Evolutionary conservation across 768 basidiomycete genomes (phyloP).

Genomic region (Candolleomyces aberdarensis): DNA sequence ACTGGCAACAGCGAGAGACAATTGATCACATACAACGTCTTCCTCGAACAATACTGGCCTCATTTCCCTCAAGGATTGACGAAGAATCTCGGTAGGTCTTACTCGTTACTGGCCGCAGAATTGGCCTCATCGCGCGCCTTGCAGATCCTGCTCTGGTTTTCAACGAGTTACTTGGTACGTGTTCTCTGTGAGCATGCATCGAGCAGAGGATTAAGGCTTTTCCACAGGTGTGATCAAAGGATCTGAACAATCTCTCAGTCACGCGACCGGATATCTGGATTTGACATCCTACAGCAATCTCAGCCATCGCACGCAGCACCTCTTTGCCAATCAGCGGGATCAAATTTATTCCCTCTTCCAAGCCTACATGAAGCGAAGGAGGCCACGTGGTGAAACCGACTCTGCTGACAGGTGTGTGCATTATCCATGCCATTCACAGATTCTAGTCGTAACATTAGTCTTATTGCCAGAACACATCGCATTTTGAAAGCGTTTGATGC

Average conservation of each 20-base stretch:
- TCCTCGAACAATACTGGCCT: constrained; percentile 54
- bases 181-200: too few species aligned
- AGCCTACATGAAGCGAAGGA: constrained; percentile 47
- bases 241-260: constrained; percentile 49
- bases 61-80: constrained; percentile 49
- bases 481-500: constrained; percentile 37
- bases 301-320: constrained; percentile 49
- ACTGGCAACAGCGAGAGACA: constrained; percentile 6
- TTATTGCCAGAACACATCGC: constrained; percentile 42
- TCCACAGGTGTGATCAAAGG: constrained; percentile 60
- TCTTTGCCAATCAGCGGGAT: constrained; percentile 49
- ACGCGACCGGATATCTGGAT: constrained; percentile 38
- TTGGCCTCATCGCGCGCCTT: background rate
- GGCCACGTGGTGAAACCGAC: constrained; percentile 42
- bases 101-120: background rate
- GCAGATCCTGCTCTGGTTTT: constrained; percentile 62
- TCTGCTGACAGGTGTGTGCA: constrained; percentile 52
- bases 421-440: background rate
- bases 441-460: background rate
- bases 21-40: constrained; percentile 44
- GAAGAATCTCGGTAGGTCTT: constrained; percentile 48
- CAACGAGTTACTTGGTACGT: constrained; percentile 62
- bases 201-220: background rate
- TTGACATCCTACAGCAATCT: constrained; percentile 41
- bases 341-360: constrained; percentile 53